A percentile compares a stretch with the other conserved stretches of the same genome.
Conservation (phyloP, 495 filamentous ascomycete species). For the Xylaria venustula region DNA sequence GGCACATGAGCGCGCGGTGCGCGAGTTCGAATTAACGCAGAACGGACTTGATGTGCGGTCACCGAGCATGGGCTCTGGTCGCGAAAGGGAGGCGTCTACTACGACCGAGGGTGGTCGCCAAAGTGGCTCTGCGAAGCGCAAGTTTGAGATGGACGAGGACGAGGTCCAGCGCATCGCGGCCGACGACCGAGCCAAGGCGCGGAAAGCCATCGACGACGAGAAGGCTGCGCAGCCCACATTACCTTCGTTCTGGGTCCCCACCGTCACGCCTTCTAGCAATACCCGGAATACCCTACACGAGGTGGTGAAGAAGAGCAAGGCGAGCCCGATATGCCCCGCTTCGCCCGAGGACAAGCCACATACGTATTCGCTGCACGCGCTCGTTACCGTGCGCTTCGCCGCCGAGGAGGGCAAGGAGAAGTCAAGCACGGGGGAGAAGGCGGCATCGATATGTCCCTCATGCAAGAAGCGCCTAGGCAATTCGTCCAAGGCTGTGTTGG, state of each 20-base stretch:
- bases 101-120: slow-evolving; percentile 22
- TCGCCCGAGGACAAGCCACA: slow-evolving; percentile 70
- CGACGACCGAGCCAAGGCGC: slow-evolving; percentile 68
- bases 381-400: slow-evolving; percentile 78
- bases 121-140: slow-evolving; percentile 56
- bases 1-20: slow-evolving; percentile 54
- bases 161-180: slow-evolving; percentile 69
- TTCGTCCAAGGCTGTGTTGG: slow-evolving; percentile 77
- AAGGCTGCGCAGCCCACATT: slow-evolving; percentile 74
- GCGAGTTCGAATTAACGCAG: slow-evolving; percentile 65
- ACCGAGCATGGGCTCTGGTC: slow-evolving; percentile 4
- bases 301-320: slow-evolving; percentile 64
- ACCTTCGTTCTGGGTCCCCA: slow-evolving; percentile 93
- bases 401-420: slow-evolving; percentile 64
- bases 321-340: slow-evolving; percentile 76
- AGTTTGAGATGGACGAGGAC: slow-evolving; percentile 80
- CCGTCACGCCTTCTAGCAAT: slow-evolving; percentile 67
- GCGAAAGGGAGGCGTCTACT: slow-evolving; percentile 1
- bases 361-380: slow-evolving; percentile 74
- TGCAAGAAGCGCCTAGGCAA: slow-evolving; percentile 87
- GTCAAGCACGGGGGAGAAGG: slow-evolving; percentile 16
- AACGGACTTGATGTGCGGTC: slow-evolving; percentile 65
- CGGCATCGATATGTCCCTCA: slow-evolving; percentile 73
- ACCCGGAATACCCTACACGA: slow-evolving; percentile 48
- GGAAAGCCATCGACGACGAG: slow-evolving; percentile 67